Percentiles rank a stretch among this genome's conserved stretches.
Conservation (phyloP, 2,329 filamentous ascomycete species). For the Coccinonectria pachysandricola region DNA sequence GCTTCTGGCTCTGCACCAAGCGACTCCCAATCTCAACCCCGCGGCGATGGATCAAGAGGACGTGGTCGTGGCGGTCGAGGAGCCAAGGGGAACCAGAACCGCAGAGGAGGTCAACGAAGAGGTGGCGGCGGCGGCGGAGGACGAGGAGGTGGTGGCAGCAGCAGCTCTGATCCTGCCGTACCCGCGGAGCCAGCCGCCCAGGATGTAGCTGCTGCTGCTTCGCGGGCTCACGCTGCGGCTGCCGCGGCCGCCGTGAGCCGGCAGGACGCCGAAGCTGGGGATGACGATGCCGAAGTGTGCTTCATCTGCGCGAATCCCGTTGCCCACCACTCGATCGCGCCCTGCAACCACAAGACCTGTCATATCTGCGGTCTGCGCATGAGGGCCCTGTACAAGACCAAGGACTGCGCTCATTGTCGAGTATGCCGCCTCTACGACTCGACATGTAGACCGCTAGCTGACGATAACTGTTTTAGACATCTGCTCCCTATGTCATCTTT, state of each 20-base stretch:
- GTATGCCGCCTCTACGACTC: conserved; percentile 38
- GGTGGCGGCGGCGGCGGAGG: conserved; percentile 6
- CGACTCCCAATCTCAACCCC: conserved; percentile 10
- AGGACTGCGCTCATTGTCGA: conserved; percentile 91
- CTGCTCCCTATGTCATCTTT: conserved; percentile 79
- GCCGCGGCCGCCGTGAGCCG: conserved; percentile 14
- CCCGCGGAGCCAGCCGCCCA: conserved; percentile 22
- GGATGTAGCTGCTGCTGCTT: conserved; percentile 22
- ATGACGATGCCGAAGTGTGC: conserved; percentile 72
- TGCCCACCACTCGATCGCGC: conserved; percentile 76
- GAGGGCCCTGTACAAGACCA: conserved; percentile 90
- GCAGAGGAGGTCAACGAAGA: conserved; percentile 24
- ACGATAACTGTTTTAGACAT: conserved; percentile 37
- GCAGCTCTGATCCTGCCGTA: no score
- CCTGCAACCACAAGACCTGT: conserved; percentile 93
- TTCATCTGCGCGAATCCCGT: conserved; percentile 95
- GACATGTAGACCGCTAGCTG: not conserved
- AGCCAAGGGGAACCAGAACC: conserved; percentile 28
- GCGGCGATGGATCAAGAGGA: conserved; percentile 21
- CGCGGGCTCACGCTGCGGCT: conserved; percentile 27
- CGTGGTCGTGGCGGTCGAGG: conserved; percentile 36
- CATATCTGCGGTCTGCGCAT: conserved; percentile 90
- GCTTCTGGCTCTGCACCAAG: conserved; percentile 6
- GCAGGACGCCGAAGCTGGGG: conserved; percentile 26
- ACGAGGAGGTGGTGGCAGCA: conserved; percentile 18